Percentiles rank a stretch among this genome's conserved stretches.
These are phyloP conservation scores for Kodamaea anthophila DNA, from an alignment of 1,139 yeast species.

Conservation along the genomic window DNA sequence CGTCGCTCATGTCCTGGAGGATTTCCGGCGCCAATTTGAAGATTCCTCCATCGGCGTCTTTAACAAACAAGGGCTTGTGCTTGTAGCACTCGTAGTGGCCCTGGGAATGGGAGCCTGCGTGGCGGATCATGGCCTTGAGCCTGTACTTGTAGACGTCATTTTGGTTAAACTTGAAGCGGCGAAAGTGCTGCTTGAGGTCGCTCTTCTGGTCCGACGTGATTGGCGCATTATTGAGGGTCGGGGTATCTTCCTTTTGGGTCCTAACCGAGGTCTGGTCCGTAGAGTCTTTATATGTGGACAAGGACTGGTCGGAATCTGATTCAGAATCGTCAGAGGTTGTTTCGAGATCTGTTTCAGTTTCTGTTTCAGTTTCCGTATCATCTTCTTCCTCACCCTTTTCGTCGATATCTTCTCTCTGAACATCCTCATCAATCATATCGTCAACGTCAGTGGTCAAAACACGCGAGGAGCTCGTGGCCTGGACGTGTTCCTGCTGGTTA, in stretches of 20 bases:
- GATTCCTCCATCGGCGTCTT: constrained; percentile 41
- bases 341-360: constrained; percentile 18
- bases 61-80: constrained; percentile 58
- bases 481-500: constrained; percentile 12
- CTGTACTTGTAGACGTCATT: constrained; percentile 47
- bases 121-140: constrained; percentile 70
- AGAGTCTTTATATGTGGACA: constrained; percentile 11
- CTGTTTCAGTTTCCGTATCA: constrained; percentile 15
- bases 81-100: constrained; percentile 88
- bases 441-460: constrained; percentile 39
- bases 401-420: constrained; percentile 38
- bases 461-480: constrained; percentile 11
- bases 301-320: constrained; percentile 15
- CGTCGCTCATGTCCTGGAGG: constrained; percentile 17
- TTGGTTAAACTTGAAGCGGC: constrained; percentile 37
- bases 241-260: constrained; percentile 10
- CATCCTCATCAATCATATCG: constrained; percentile 42
- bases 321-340: constrained; percentile 15
- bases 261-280: constrained; percentile 5
- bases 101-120: constrained; percentile 80
- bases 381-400: constrained; percentile 28
- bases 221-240: constrained; percentile 32
- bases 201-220: constrained; percentile 36
- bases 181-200: constrained; percentile 34
- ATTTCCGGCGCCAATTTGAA: constrained; percentile 46